These are phyloP conservation scores for Yamadazyma kitorensis DNA, from an alignment of 805 yeast genomes.

Conservation along the genomic window DNA sequence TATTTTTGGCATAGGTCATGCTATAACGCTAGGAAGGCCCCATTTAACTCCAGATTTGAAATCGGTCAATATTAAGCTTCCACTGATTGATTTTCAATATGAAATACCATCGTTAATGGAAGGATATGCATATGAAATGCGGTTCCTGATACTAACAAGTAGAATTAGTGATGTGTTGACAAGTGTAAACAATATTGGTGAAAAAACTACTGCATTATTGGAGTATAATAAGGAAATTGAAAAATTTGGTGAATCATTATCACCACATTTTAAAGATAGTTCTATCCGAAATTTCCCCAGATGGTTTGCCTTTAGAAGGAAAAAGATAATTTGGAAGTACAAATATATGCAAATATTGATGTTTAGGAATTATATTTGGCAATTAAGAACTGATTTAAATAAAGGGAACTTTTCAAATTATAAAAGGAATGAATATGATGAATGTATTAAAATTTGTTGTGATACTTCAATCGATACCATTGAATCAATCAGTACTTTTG, in stretches of 20 bases:
- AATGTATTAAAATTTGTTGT: constrained; percentile 7
- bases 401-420: too few species aligned
- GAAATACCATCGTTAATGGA: constrained; percentile 10
- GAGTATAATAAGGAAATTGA: constrained; percentile 41
- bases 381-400: constrained; percentile 41
- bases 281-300: constrained; percentile 31
- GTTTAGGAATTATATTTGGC: constrained; percentile 57
- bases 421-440: too few species aligned
- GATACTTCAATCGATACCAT: constrained; percentile 52
- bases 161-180: constrained; percentile 2
- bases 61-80: constrained; percentile 47
- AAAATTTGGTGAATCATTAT: constrained; percentile 41
- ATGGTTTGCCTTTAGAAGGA: constrained; percentile 55
- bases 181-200: neutral
- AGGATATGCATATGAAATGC: constrained; percentile 6
- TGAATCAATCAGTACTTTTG: constrained; percentile 42
- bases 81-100: constrained; percentile 43
- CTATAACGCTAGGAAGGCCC: constrained; percentile 66
- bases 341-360: constrained; percentile 53
- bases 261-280: constrained; percentile 46
- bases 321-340: constrained; percentile 57
- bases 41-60: constrained; percentile 47
- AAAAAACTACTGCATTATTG: constrained; percentile 15
- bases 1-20: constrained; percentile 61
- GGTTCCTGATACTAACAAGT: constrained; percentile 1